Evolutionary conservation across 352 stramenopile species (phyloP).

Genomic region (Elongisporangium anandrum): DNA sequence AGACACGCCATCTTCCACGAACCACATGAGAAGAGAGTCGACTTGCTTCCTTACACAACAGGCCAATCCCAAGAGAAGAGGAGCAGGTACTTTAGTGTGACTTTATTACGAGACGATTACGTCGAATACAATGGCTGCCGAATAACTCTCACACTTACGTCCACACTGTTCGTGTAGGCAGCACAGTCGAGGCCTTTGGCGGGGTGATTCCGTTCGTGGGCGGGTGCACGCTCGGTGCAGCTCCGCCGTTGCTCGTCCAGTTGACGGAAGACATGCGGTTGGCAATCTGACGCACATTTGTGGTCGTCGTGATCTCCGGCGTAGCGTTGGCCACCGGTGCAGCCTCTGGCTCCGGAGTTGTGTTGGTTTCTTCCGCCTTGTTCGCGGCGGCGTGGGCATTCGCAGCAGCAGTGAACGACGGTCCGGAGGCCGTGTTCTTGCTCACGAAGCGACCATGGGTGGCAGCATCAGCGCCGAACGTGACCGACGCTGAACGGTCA

Average conservation of each 20-base stretch:
- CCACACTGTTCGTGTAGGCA: slow-evolving; percentile 55
- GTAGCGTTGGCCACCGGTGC: slow-evolving; percentile 7
- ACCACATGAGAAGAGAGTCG: too few relatives aligned
- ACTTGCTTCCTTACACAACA: too few relatives aligned
- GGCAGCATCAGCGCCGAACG: slow-evolving; percentile 54
- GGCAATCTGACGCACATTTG: slow-evolving; percentile 19
- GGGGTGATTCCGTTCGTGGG: slow-evolving; percentile 18
- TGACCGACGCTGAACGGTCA: slow-evolving; percentile 65
- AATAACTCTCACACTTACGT: slow-evolving; percentile 22
- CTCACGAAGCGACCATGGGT: slow-evolving; percentile 21
- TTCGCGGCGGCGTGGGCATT: slow-evolving; percentile 8
- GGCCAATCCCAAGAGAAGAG: too few relatives aligned
- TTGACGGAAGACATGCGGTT: slow-evolving; percentile 26
- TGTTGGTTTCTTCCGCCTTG: slow-evolving; percentile 9
- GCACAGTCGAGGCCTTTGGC: slow-evolving; percentile 7
- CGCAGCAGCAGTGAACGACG: too few relatives aligned
- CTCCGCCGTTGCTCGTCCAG: slow-evolving; percentile 7
- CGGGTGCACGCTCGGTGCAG: not conserved
- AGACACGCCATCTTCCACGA: too few relatives aligned
- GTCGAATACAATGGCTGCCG: too few relatives aligned
- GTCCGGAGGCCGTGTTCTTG: slow-evolving; percentile 6
- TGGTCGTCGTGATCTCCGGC: slow-evolving; percentile 10
- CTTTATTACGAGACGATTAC: too few relatives aligned
- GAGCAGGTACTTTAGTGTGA: too few relatives aligned
- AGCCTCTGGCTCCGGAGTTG: slow-evolving; percentile 7